phyloP scores from a whole-genome alignment of 495 filamentous ascomycete species.

The Neohortaea acidophila region DNA sequence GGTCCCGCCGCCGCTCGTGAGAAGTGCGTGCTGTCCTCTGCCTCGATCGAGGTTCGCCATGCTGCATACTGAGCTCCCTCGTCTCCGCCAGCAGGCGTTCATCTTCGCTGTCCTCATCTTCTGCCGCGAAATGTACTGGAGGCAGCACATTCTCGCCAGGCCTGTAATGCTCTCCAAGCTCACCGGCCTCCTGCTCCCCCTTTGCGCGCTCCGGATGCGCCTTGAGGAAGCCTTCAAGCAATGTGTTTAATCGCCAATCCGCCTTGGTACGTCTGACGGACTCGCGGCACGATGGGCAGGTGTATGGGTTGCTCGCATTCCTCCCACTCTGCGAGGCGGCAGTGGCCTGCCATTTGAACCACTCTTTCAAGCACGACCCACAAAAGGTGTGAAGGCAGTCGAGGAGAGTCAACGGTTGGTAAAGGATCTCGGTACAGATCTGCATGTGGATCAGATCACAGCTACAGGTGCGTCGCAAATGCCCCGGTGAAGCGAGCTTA shows the following conservation, averaged over 20 bases:
- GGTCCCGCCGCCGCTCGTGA: constrained; percentile 17
- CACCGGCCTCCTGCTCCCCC: constrained; percentile 51
- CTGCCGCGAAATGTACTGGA: constrained; percentile 32
- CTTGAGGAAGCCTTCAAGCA: constrained; percentile 64
- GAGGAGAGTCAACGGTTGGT: constrained; percentile 86
- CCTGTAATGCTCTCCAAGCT: constrained; percentile 53
- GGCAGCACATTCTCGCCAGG: constrained; percentile 63
- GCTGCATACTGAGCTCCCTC: constrained; percentile 53
- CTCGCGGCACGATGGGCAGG: constrained; percentile 86
- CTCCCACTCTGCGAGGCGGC: constrained; percentile 26
- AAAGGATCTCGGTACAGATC: constrained; percentile 95
- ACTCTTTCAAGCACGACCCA: constrained; percentile 83
- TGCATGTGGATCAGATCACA: constrained; percentile 31
- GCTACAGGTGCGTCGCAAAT: too few species aligned
- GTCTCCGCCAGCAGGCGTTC: constrained; percentile 53
- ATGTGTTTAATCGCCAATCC: constrained; percentile 67
- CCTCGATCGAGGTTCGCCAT: constrained; percentile 36
- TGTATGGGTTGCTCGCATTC: constrained; percentile 44
- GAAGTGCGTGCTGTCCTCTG: constrained; percentile 27
- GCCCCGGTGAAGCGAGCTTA: too few species aligned
- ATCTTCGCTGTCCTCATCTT: constrained; percentile 45
- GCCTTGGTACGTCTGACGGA: constrained; percentile 64
- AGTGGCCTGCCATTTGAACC: constrained; percentile 58
- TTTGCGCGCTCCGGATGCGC: constrained; percentile 58
- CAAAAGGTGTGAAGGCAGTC: constrained; percentile 97